Evolutionary conservation across 1,284 basidiomycete genomes (phyloP).

Genomic region (Leccinum solheimii): DNA sequence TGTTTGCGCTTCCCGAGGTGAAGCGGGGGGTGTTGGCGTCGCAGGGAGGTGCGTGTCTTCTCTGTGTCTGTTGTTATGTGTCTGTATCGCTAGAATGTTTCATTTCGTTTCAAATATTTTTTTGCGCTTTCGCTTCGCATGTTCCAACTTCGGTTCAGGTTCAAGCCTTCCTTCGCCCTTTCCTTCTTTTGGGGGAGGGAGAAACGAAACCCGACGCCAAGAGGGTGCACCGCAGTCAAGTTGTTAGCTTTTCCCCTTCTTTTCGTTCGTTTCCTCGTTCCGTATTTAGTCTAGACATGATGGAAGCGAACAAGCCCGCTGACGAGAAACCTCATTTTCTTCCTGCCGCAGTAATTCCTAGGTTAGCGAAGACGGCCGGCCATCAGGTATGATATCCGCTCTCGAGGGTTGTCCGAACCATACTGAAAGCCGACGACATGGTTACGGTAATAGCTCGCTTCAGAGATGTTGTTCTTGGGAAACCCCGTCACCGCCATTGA

Average conservation of each 20-base stretch:
- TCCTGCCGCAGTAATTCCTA: constrained; percentile 54
- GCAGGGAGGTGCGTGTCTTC: constrained; percentile 60
- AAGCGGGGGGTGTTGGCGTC: constrained; percentile 76
- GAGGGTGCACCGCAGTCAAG: not conserved
- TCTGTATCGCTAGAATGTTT: not conserved
- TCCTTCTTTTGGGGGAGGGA: not conserved
- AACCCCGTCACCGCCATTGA: constrained; percentile 65
- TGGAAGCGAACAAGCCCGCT: constrained; percentile 16
- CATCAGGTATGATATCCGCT: constrained; percentile 55
- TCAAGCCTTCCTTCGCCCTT: not conserved
- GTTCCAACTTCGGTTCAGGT: not conserved
- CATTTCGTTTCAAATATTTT: not conserved
- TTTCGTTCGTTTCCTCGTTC: constrained; percentile 3
- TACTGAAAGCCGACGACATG: constrained; percentile 22
- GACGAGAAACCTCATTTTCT: constrained; percentile 5
- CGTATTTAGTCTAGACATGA: constrained; percentile 11
- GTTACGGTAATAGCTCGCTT: constrained; percentile 53
- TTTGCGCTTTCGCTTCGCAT: not conserved
- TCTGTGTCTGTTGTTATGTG: not conserved
- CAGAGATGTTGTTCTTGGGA: constrained; percentile 77
- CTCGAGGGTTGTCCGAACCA: constrained; percentile 29
- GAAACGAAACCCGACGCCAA: not conserved
- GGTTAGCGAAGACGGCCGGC: constrained; percentile 59
- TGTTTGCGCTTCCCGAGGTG: constrained; percentile 81
- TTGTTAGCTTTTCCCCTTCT: not conserved